Base-by-base conservation (phyloP, 805 yeast species). In the Trichomonascus vanleenenianus region DNA sequence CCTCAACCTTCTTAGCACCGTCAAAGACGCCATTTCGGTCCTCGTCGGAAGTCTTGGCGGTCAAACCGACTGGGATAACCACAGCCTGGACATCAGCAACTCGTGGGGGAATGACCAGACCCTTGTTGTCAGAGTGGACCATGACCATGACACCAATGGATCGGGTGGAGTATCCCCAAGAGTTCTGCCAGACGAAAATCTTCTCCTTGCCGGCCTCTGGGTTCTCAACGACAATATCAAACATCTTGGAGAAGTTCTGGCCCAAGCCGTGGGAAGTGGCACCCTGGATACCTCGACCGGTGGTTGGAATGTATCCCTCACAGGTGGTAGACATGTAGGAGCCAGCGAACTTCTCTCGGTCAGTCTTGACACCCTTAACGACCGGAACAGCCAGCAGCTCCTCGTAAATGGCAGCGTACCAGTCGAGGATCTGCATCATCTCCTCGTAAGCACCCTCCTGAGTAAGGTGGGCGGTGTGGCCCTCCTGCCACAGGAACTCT, bases 221-320 rank as follows among this genome's bases (percentile, higher is more conserved):
- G 67, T 87, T 85, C 71, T 93, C 98, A 43, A 94, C 98, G 34
- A 83, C 71, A 56, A 93, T 87, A 71, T 86, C 83, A 72, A 93
- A 93, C 99, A 93, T 93, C 73, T 89, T 91, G 56, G 97, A 89
- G 74, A 93, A 93, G 77, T 93, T 93, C 68, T 87, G 94, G 56
- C 99, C 99, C 65, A 93, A 74, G 65, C 89, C 93, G 72, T 93
- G 99, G 33, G 97, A 88, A 32, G 99, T 93, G 50, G 91, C 99
- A 69, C 97, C 98, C 73, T 93, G 99, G 58, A 93, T 93, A 76
- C 97, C 99, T 75, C 99, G 85, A 59, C 99, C 99, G 46, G 97
- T 93, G 51, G 96, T 85, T 56, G 96, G 95, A 58, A 93, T 87
- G 65, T 85, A 93, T 55, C 97, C 97, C 71, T 93, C 99, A 56